Evolutionary conservation across 164 flowering plant species (phyloP), one percentile per base, ranked within the genome.

Genomic region (Stephania yunnanensis): DNA sequence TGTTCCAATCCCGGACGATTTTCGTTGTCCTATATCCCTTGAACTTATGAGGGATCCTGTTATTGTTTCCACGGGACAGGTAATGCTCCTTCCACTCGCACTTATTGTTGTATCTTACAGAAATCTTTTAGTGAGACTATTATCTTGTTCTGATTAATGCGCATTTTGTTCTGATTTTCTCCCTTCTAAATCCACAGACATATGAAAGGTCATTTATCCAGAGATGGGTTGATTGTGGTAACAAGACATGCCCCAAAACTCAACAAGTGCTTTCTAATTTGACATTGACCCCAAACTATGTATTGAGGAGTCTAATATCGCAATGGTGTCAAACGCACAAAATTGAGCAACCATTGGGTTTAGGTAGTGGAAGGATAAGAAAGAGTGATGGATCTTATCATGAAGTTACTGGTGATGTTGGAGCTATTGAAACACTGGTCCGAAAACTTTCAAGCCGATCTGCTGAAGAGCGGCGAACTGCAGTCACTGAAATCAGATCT

Each of bases 41-140:
- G 99, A 95, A 76, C 74, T 95, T 66, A 93, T 95, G 99, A 86
- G 91, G 79, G 99, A 95, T 86, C 99, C 99, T 65, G 97, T 93
- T 65, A 93, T 90, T 82, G 97, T 95, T 66, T 80, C 97, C 71
- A 91, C 99, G 0, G 99, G 99, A 77, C 99, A 95, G 99, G 97
- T 95, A 82, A 52, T 12, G 13, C 64, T 71, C 63, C 55, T 65
- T 11, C 31, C 73, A 5, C 74, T 45, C n/a, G 12, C 73, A 70
- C 9, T 36, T 55, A 5, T 5, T 19, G 67, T n/a, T 29, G 55
- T 55, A 29, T 73, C 20, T 3, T 6, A 63, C 45, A 76, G 30
- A 15, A 36, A 31, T 46, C 46, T 64, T 45, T 71, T 64, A 2
- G 42, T 36, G 42, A 36, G 42, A 36, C 42, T 36, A 36, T 36